Evolutionary conservation across 192 early-diverging fungal genomes (phyloP), one percentile per base, ranked within the genome.

Genomic region (Lunasporangiospora selenospora): DNA sequence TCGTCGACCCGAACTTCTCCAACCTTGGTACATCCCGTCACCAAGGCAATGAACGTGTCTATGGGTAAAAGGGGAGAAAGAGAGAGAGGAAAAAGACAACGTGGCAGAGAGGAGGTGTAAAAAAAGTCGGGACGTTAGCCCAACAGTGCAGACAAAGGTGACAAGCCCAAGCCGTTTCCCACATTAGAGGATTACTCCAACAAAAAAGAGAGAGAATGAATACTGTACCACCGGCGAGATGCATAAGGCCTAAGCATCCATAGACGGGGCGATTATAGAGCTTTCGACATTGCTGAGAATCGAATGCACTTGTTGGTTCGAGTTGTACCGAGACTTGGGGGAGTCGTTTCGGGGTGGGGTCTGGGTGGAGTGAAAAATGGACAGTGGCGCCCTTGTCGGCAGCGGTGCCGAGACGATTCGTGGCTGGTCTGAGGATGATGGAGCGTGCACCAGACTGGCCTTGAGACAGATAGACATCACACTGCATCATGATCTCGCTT

Each of bases 1-100:
- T 88, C 81, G 7, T 86, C 83, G 15, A 78, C 77, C 4, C 82
- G 75, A 56, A 91, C 60, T 40, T 86, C 71, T 31, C 89, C 89
- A 33, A 91, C 61, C 21, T 76, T 81, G 33, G 79, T 54, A 62
- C 89, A 90, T 38, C 85, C 85, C 24, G 88, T 89, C 21, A 90
- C 80, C 18, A 91, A 77, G 2, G 85, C 86, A 51, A 91, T 57
- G 60, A 89, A 91, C 15, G 83, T 87, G 55, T 93, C 91, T 83
- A 60, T n/a, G 19, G n/a, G 32, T 12, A 33, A 18, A 15, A 7
- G 5, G 65, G 63, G 21, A 57, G 58, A 75, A 43, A 78, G 47
- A 64, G 30, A 51, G 52, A 67, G 29, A 79, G 53, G 50, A 51
- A 18, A 55, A 21, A 10, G 32, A 53, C 4, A 67, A 76, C 42